Base-by-base conservation (phyloP, 805 yeast genomes). In the Candida patagonica region DNA sequence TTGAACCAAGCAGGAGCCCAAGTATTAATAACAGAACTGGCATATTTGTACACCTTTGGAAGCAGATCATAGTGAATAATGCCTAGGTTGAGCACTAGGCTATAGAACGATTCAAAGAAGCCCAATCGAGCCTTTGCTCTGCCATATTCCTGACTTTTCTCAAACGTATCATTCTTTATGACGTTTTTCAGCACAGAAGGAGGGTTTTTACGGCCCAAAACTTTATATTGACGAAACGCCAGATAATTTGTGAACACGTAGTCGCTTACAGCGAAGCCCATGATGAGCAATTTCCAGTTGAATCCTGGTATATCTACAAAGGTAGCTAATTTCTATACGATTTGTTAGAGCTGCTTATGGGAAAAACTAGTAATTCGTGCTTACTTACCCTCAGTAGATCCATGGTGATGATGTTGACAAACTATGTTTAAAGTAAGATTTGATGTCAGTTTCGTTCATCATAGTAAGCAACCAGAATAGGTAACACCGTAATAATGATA, bases 211-310 rank as follows among this genome's bases (percentile, higher is more conserved):
- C 68, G 63, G 38, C 70, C 62, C 48, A 82, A 68, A 6, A 78
- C 79, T 49, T 67, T 70, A 57, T 80, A 82, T 59, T 92, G 97
- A 52, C 96, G 79, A 48, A 69, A 72, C 35, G 77, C 73, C 39
- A 92, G 65, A 55, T 79, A 80, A 3, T 80, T 69, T 50, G 85
- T 92, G 57, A 87, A 87, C 3, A 70, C 60, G 54, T 72, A 86
- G 56, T 86, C 82, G 24, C 82, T 83, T 12, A 80, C 66, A 3
- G 94, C 71, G 54, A 86, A 76, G 1, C 87, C 83, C 33, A 82
- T 58, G 35, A 89, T 74, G 32, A 88, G 65, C 9, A 69, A 53
- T 55, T 85, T 86, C 96, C 96, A 92, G 45, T 86, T 73, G 52
- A 85, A 73, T 12, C 70, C 68, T 3, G 92, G 79, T 36, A 62